Percentiles rank a stretch among this genome's conserved stretches.
phyloP scores from a whole-genome alignment of 176 grass and related monocot species.

The Ensete glaucum region DNA sequence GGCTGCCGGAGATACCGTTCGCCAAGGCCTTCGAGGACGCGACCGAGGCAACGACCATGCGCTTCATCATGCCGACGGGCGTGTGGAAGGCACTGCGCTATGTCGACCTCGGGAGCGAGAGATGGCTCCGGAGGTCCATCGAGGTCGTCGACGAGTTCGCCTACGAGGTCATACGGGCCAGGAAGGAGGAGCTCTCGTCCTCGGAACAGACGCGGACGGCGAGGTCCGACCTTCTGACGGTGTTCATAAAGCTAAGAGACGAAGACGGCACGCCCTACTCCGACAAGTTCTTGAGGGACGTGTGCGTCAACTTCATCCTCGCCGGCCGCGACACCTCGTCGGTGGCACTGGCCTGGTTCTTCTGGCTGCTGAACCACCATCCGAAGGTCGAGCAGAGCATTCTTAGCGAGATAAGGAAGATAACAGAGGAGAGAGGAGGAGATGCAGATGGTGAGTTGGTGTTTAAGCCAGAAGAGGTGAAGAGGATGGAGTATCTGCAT shows the following conservation, averaged over 20 bases:
- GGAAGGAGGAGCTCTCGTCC: conserved; percentile 49
- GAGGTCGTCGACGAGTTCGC: conserved; percentile 68
- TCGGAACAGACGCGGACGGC: not conserved
- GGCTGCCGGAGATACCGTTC: conserved; percentile 79
- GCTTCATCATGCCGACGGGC: conserved; percentile 67
- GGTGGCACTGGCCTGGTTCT: conserved; percentile 92
- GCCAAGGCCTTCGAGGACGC: conserved; percentile 87
- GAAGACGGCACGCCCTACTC: conserved; percentile 38
- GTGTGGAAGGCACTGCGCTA: conserved; percentile 72
- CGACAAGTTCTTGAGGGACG: conserved; percentile 84
- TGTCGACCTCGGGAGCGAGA: conserved; percentile 52
- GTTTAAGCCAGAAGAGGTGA: conserved; percentile 72
- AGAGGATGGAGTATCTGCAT: conserved; percentile 90
- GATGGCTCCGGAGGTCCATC: conserved; percentile 43
- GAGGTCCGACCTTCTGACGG: conserved; percentile 62
- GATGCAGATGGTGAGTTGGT: conserved; percentile 36
- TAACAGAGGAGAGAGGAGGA: conserved; percentile 23
- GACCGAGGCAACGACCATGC: conserved; percentile 74
- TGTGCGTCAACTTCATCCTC: conserved; percentile 92
- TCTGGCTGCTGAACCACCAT: conserved; percentile 67
- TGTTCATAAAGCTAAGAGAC: conserved; percentile 58
- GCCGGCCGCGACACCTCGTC: conserved; percentile 94
- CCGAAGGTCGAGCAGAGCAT: conserved; percentile 47
- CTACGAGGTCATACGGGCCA: conserved; percentile 61
- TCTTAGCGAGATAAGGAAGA: conserved; percentile 46